Conservation (phyloP, 345 rosid species). For the Aegle marmelos region DNA sequence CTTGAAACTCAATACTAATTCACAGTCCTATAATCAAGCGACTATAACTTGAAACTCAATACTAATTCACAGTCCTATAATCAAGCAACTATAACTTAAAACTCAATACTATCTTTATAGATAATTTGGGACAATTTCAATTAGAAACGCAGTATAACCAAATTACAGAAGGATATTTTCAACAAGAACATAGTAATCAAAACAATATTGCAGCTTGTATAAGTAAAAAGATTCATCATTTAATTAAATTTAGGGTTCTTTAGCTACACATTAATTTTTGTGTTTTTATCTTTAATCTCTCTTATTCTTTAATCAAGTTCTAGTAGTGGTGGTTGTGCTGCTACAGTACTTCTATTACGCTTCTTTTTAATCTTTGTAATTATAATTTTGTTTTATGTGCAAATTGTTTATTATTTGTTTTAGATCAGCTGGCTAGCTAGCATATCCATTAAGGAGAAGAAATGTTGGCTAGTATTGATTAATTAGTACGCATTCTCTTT, state of each 20-base stretch:
- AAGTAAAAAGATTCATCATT: background rate
- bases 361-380: background rate
- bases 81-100: background rate
- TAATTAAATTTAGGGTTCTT: background rate
- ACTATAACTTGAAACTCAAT: too few relatives aligned
- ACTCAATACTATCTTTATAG: background rate
- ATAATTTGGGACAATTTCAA: background rate
- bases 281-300: slow-evolving; percentile 8
- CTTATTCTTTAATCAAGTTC: slow-evolving; percentile 8
- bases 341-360: background rate
- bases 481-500: background rate
- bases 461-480: background rate
- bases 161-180: background rate
- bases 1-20: too few relatives aligned
- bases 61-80: too few relatives aligned
- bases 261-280: slow-evolving; percentile 3
- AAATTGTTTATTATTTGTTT: background rate
- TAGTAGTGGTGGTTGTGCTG: too few relatives aligned
- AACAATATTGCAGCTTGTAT: background rate
- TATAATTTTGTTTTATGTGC: slow-evolving; percentile 3
- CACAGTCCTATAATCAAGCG: too few relatives aligned
- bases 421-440: slow-evolving; percentile 3
- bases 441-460: background rate
- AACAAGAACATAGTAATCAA: background rate
- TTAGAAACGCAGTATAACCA: background rate